Evolutionary conservation across 1,284 basidiomycete species (phyloP), one percentile per base, ranked within the genome.

Genomic region (Cryptococcus sp.): DNA sequence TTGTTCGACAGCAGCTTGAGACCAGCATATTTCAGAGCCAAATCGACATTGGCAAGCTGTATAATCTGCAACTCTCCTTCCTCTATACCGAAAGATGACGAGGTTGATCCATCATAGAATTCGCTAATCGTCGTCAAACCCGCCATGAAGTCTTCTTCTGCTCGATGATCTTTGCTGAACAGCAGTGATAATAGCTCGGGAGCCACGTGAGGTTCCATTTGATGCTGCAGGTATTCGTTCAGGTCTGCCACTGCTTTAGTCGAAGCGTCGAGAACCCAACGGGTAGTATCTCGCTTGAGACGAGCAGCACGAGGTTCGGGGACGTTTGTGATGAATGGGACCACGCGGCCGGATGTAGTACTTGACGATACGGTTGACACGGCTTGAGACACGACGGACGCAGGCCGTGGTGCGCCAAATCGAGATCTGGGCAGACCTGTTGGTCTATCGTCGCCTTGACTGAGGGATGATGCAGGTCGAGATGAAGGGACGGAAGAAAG

Each of bases 81-180:
- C 7, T 79, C 66, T 26, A 84, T 62, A 1, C 82, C 85, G 53
- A 82, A 85, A 54, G 79, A 80, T 49, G 87, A 85, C 45, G 88
- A 85, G 15, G 85, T 85, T 46, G 82, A 81, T 51, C 82, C 77
- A 58, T 83, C 79, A 80, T 88, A 92, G 73, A 93, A 87, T 29
- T 94, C 88, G 61, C 86, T 82, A 46, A 95, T 81, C 51, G 82
- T 82, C 1, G 83, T 81, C 52, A 99, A 79, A 0, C 89, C 96
- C 23, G 84, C 81, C 58, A 97, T 84, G 69, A 89, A 89, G 73
- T 99, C 96, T 69, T 93, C 94, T 65, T 99, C 89, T 2, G 93
- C 91, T 65, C 89, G 91, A 76, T 99, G 95, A 72, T 97, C 95
- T 64, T 90, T 91, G 73, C 93, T 96, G 81, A 99, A 99, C 46